Evolutionary conservation across 2,329 filamentous ascomycete species (phyloP).

Genomic region (Tricladium varicosporioides): DNA sequence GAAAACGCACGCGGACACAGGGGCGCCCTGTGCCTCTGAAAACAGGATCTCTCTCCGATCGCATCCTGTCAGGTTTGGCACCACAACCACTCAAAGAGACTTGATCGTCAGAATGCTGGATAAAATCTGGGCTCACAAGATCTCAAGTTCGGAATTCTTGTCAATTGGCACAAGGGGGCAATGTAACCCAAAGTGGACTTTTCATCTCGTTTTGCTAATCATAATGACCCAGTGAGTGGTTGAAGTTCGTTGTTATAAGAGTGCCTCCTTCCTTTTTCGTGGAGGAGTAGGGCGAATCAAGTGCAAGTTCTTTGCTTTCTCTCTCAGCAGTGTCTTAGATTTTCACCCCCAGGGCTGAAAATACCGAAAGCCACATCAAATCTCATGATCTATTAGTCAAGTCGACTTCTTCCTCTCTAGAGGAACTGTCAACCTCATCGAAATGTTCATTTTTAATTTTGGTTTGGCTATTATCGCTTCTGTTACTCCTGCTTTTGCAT

Average conservation of each 20-base stretch:
- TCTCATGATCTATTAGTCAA: background rate
- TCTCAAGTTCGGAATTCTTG: background rate
- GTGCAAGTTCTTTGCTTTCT: background rate
- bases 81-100: background rate
- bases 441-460: slow-evolving; percentile 8
- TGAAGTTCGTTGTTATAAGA: background rate
- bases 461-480: background rate
- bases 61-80: background rate
- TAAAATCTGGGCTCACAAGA: background rate
- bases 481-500: background rate
- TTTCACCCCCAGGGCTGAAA: background rate
- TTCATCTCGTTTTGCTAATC: background rate
- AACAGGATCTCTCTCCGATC: background rate
- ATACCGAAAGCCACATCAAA: slow-evolving; percentile 1
- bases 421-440: background rate
- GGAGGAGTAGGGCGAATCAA: background rate
- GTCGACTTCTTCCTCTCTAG: background rate
- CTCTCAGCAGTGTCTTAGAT: slow-evolving; percentile 9
- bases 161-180: background rate
- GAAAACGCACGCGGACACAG: background rate
- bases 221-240: background rate
- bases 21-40: background rate
- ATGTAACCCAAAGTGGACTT: slow-evolving; percentile 2
- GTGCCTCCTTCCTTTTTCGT: background rate
- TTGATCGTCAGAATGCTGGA: slow-evolving; percentile 1